phyloP scores from a whole-genome alignment of 805 yeast genomes.

The Kodamaea kakaduensis region DNA sequence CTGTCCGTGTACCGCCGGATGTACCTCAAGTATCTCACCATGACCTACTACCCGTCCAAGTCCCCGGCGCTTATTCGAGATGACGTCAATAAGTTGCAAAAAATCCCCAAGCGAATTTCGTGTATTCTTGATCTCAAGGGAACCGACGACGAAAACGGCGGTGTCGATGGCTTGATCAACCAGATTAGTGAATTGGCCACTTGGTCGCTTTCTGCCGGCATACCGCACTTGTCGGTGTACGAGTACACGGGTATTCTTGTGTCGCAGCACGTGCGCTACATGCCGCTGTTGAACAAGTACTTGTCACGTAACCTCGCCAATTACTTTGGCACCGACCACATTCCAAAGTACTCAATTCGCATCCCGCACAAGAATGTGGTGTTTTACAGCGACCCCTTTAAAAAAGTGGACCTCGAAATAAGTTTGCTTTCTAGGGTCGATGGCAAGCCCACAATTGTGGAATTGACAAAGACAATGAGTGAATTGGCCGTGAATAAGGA shows the following conservation, averaged over 20 bases:
- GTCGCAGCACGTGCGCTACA: constrained; percentile 31
- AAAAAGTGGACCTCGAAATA: constrained; percentile 54
- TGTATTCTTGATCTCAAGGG: constrained; percentile 69
- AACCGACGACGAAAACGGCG: constrained; percentile 85
- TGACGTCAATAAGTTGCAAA: constrained; percentile 68
- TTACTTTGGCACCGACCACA: constrained; percentile 68
- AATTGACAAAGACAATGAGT: constrained; percentile 80
- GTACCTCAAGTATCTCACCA: constrained; percentile 53
- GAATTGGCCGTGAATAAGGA: constrained; percentile 63
- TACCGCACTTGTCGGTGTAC: constrained; percentile 65
- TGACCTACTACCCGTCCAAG: constrained; percentile 60
- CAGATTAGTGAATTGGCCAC: constrained; percentile 74
- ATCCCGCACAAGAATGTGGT: constrained; percentile 64
- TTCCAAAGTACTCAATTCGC: constrained; percentile 59
- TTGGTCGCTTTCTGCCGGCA: constrained; percentile 91
- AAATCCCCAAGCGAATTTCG: constrained; percentile 75
- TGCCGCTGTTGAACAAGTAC: constrained; percentile 52
- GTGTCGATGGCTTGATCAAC: constrained; percentile 73
- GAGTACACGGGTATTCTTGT: constrained; percentile 71
- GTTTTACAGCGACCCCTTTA: constrained; percentile 36
- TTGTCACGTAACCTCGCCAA: constrained; percentile 55
- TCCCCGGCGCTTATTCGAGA: constrained; percentile 84
- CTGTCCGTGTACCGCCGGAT: constrained; percentile 50
- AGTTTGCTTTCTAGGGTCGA: constrained; percentile 69
- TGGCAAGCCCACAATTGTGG: constrained; percentile 88